Percentiles rank a stretch among this genome's conserved stretches.
phyloP scores from a whole-genome alignment of 2,329 filamentous ascomycete genomes.

The Cladorrhinum sp. region DNA sequence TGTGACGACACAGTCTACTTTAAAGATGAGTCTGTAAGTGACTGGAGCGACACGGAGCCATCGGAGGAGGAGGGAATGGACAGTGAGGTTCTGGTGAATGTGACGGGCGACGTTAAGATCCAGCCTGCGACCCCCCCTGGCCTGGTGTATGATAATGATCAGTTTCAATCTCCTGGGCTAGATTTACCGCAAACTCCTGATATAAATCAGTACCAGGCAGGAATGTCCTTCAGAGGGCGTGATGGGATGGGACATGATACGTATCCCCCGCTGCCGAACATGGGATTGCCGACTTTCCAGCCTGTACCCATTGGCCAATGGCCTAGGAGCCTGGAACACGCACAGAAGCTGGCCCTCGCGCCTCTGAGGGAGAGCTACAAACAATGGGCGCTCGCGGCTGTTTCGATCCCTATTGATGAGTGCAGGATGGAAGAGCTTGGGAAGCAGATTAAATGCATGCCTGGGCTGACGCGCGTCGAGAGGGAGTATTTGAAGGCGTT shows the following conservation, averaged over 20 bases:
- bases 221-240: background rate
- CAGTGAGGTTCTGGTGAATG: constrained; percentile 17
- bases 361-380: constrained; percentile 41
- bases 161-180: background rate
- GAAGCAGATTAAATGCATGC: constrained; percentile 43
- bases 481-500: constrained; percentile 49
- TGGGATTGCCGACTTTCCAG: background rate
- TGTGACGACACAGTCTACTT: constrained; percentile 85
- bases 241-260: background rate
- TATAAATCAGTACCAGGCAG: background rate
- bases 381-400: constrained; percentile 43
- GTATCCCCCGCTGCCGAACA: background rate
- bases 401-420: constrained; percentile 49
- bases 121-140: background rate
- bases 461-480: constrained; percentile 35
- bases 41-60: constrained; percentile 52
- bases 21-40: constrained; percentile 73
- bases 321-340: background rate
- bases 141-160: background rate
- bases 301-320: background rate
- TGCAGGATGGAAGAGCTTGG: constrained; percentile 49
- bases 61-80: constrained; percentile 28
- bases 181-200: background rate
- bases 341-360: constrained; percentile 32
- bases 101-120: background rate